Evolutionary conservation across 805 yeast species (phyloP).

Genomic region (Yarrowia sp.): DNA sequence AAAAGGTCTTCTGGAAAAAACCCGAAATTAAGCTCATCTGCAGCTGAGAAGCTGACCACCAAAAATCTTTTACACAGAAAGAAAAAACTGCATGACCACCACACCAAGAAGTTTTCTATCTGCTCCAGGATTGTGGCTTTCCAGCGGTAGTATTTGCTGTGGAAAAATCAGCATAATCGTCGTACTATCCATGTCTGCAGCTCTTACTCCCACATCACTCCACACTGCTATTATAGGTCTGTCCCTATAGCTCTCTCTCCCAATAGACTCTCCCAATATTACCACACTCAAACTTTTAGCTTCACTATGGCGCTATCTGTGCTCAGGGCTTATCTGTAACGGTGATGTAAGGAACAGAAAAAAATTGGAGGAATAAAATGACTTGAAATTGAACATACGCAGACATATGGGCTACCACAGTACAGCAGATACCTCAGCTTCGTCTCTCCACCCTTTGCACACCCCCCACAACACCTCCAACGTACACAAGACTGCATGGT

Average conservation of each 20-base stretch:
- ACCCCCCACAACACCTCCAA: not conserved
- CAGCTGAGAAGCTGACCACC: conserved; percentile 8
- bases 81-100: not conserved
- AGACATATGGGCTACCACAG: not conserved
- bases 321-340: conserved; percentile 19
- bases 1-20: not conserved
- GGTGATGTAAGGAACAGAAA: not conserved
- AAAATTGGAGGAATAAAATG: too few species aligned
- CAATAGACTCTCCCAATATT: not conserved
- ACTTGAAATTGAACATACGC: not conserved
- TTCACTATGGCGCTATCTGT: conserved; percentile 22
- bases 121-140: not conserved
- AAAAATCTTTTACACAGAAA: not conserved
- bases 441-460: not conserved
- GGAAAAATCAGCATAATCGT: too few species aligned
- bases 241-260: too few species aligned
- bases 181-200: too few species aligned
- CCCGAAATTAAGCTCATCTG: conserved; percentile 10
- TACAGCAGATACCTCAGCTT: not conserved
- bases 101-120: too few species aligned
- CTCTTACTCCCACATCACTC: too few species aligned
- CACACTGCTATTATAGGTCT: too few species aligned
- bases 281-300: not conserved
- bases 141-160: not conserved
- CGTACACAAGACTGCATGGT: conserved; percentile 1